A percentile compares a stretch with the other conserved stretches of the same genome.
Evolutionary conservation across 139 green algal species (phyloP).

Genomic region (Coelastrella sp.): DNA sequence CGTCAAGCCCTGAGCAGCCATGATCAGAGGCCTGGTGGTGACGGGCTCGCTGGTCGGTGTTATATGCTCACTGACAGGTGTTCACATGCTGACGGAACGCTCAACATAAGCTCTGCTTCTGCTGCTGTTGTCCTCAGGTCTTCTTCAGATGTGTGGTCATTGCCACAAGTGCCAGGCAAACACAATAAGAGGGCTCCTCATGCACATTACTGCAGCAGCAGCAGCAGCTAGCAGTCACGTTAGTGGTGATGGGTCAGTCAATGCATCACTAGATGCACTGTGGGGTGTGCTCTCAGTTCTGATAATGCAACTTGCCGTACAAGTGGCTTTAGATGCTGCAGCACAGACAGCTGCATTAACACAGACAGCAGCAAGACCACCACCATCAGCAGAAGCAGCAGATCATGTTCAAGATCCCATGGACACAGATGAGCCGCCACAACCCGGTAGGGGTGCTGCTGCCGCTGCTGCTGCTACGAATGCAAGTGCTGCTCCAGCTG

Average conservation of each 20-base stretch:
- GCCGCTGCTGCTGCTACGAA: constrained; percentile 2
- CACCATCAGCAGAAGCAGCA: not conserved
- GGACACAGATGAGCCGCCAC: not conserved
- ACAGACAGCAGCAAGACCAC: not conserved
- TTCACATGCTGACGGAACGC: too few relatives aligned
- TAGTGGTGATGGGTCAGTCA: not conserved
- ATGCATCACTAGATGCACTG: not conserved
- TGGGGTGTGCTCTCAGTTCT: not conserved
- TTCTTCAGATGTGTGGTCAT: constrained; percentile 1
- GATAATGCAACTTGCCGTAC: not conserved
- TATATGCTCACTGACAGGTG: not conserved
- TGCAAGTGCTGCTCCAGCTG: not conserved
- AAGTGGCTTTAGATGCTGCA: not conserved
- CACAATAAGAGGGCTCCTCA: constrained; percentile 1
- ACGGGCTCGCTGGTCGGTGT: not conserved
- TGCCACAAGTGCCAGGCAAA: not conserved
- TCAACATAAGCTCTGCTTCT: not conserved
- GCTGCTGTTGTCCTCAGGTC: constrained; percentile 26
- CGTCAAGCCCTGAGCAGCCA: not conserved
- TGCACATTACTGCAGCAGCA: constrained; percentile 1
- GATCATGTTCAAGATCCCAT: not conserved
- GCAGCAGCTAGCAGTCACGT: not conserved
- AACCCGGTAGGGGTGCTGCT: not conserved
- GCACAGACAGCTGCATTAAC: not conserved
- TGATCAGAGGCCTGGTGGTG: not conserved